Evolutionary conservation across 352 stramenopile genomes (phyloP), one percentile per base, ranked within the genome.

Genomic region (Phytophthora foliorum): DNA sequence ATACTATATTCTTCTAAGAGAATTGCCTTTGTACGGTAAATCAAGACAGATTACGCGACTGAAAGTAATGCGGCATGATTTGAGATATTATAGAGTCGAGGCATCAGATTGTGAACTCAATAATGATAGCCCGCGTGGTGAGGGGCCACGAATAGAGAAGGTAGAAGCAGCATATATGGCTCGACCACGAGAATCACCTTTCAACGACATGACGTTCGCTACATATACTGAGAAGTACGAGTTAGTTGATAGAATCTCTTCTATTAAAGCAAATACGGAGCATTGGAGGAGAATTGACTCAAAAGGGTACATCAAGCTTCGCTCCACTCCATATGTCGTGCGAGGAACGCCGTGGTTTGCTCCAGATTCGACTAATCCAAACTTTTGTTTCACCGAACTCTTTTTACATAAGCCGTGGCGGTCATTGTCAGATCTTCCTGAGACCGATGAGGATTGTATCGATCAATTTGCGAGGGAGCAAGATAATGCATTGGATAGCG

Each of bases 21-120:
- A 60, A 19, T 16, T 60, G 25, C 53, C 53, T 14, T 10, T 60
- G 24, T 27, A 60, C 22, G 53, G 53, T 8, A 60, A 51, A 27
- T 60, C 38, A 4, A 13, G 53, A 9, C 36, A 50, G 16, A n/a
- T 60, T 5, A 50, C 11, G n/a, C 21, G 36, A 13, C 22, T 58
- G 8, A 58, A 58, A 36, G 36, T 58, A 5, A 34, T 48, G 36
- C 13, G 52, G 4, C 52, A 58, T 21, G 24, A 13, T 14, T 6
- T 39, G 39, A 14, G 53, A 10, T 60, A 50, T n/a, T 60, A 50
- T 27, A 21, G 53, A 29, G 25, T 60, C 31, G 53, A 60, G 6
- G 5, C 31, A 2, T 16, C n/a, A 4, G 48, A 55, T 24, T n/a
- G n/a, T n/a, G 14, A 7, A n/a, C 10, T n/a, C 17, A 55, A 55